Conservation (phyloP, 176 grass and related monocot genomes). For the Bonia amplexicaulis region DNA sequence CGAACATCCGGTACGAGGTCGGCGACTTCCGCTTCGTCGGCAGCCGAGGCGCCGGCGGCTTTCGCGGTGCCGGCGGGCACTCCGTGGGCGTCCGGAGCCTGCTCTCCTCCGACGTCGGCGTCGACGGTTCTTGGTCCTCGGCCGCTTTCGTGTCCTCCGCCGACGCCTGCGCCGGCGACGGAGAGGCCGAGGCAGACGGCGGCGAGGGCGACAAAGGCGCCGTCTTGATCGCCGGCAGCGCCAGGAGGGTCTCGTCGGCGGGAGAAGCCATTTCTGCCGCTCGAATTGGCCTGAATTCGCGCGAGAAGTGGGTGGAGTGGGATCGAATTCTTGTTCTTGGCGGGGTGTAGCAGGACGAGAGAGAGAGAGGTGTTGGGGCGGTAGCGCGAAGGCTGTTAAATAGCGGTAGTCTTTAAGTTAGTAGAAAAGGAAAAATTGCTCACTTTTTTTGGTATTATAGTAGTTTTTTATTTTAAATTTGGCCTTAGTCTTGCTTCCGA, state of each 20-base stretch:
- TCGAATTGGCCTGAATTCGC: conserved; percentile 17
- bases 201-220: neutral
- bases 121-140: conserved; percentile 29
- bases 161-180: neutral
- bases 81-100: conserved; percentile 26
- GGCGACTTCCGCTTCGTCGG: conserved; percentile 37
- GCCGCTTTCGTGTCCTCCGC: neutral
- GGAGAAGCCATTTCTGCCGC: conserved; percentile 24
- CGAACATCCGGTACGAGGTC: conserved; percentile 20
- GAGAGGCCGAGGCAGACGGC: neutral
- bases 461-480: no score
- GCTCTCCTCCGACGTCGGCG: conserved; percentile 58
- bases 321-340: conserved; percentile 24
- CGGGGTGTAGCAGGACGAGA: neutral
- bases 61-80: conserved; percentile 62
- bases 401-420: conserved; percentile 18
- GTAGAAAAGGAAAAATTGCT: no score
- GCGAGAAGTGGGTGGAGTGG: neutral
- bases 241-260: conserved; percentile 20
- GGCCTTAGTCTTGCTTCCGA: no score
- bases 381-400: conserved; percentile 50
- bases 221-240: conserved; percentile 42
- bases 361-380: neutral
- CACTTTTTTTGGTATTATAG: no score
- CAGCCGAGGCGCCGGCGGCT: conserved; percentile 32